phyloP scores from a whole-genome alignment of 2,329 filamentous ascomycete species.

The Penicillium sp. region DNA sequence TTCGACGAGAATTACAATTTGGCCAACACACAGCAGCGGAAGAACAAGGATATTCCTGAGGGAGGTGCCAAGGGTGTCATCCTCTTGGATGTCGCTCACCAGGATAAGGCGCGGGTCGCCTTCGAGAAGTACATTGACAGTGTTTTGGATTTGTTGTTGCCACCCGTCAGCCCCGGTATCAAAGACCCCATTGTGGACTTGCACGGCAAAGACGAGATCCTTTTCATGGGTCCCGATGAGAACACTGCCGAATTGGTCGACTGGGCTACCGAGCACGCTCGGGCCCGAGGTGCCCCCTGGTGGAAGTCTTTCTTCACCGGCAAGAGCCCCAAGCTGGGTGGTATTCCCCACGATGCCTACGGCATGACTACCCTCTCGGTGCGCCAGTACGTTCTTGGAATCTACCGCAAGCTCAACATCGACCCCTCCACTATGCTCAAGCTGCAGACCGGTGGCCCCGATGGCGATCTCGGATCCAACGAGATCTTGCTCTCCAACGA shows the following conservation, averaged over 20 bases:
- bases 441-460: constrained; percentile 95
- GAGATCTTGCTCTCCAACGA: constrained; percentile 96
- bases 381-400: constrained; percentile 91
- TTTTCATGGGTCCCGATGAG: constrained; percentile 99
- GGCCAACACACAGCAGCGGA: constrained; percentile 96
- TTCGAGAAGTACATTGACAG: constrained; percentile 99
- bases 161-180: constrained; percentile 88
- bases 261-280: constrained; percentile 97
- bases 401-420: constrained; percentile 93
- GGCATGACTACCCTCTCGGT: constrained; percentile 98
- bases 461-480: constrained; percentile 95
- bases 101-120: constrained; percentile 86
- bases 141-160: constrained; percentile 90
- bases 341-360: constrained; percentile 93
- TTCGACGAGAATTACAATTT: constrained; percentile 99
- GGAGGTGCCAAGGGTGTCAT: constrained; percentile 98
- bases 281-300: constrained; percentile 84
- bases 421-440: constrained; percentile 84
- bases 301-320: constrained; percentile 99
- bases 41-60: constrained; percentile 99
- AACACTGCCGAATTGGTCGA: constrained; percentile 96
- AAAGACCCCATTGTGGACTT: constrained; percentile 98
- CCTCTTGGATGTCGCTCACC: constrained; percentile 86
- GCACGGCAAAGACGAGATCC: constrained; percentile 90
- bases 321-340: constrained; percentile 92